These are phyloP conservation scores for Besnoitia besnoiti DNA, from an alignment of 169 alveolate genomes.

Conservation along the genomic window DNA sequence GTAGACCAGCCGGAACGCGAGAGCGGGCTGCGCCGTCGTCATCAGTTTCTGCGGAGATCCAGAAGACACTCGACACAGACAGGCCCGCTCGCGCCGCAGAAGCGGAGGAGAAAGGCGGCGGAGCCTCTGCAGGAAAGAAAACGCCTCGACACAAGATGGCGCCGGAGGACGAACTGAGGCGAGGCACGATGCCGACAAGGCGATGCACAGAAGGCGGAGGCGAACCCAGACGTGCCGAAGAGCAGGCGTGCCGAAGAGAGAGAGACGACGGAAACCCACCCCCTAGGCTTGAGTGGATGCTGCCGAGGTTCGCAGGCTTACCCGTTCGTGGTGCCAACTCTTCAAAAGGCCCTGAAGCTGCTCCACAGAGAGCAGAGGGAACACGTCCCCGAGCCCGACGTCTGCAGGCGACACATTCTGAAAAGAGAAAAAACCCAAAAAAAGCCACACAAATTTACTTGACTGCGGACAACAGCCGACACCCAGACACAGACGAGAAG, in stretches of 20 bases:
- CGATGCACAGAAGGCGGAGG: too few relatives aligned
- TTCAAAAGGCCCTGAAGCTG: neutral
- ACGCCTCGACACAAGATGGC: neutral
- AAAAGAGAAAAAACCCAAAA: neutral
- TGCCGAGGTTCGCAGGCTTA: too few relatives aligned
- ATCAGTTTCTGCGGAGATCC: neutral
- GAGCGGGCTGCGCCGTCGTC: neutral
- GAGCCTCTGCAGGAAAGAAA: neutral
- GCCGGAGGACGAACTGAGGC: too few relatives aligned
- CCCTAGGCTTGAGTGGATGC: too few relatives aligned
- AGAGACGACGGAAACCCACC: too few relatives aligned
- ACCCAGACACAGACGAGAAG: neutral
- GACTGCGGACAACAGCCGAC: neutral
- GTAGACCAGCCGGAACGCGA: neutral
- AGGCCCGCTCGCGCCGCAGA: too few relatives aligned
- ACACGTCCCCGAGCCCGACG: neutral
- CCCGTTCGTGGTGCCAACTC: slow-evolving; percentile 8
- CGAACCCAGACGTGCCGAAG: too few relatives aligned
- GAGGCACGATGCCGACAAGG: too few relatives aligned
- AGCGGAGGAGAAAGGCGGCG: too few relatives aligned
- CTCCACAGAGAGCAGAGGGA: neutral
- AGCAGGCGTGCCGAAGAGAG: too few relatives aligned
- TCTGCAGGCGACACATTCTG: slow-evolving; percentile 15
- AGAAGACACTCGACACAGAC: neutral
- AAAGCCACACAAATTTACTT: too few relatives aligned